These are phyloP conservation scores for Epichloe typhina DNA, from an alignment of 2,329 filamentous ascomycete species.

Conservation along the genomic window DNA sequence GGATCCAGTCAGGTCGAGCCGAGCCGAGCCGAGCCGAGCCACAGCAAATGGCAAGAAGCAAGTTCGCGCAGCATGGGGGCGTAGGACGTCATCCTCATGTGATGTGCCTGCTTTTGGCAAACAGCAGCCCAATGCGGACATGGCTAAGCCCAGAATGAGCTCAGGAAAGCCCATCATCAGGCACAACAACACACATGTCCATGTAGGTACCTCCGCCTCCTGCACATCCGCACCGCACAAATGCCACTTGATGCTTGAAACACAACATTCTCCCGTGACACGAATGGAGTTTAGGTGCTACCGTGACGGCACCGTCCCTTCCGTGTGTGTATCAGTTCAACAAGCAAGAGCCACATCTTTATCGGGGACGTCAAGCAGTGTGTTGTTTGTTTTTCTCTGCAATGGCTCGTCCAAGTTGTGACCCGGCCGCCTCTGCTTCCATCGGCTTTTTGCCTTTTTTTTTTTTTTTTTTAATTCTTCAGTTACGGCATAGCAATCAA, in stretches of 20 bases:
- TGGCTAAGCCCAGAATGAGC: background rate
- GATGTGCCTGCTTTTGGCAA: background rate
- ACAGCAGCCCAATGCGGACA: background rate
- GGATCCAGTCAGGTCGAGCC: too few relatives aligned
- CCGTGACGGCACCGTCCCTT: background rate
- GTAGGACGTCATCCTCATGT: too few relatives aligned
- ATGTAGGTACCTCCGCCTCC: background rate
- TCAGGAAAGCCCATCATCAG: background rate
- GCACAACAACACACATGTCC: background rate
- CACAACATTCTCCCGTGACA: background rate
- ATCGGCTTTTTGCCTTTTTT: too few relatives aligned
- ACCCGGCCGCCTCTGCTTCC: too few relatives aligned
- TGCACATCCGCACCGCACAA: background rate
- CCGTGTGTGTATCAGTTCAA: too few relatives aligned
- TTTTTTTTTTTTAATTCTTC: too few relatives aligned
- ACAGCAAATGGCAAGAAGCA: background rate
- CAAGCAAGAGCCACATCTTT: too few relatives aligned
- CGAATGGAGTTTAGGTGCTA: background rate
- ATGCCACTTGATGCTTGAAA: background rate
- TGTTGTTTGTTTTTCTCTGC: too few relatives aligned
- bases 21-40: background rate
- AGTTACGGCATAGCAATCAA: too few relatives aligned
- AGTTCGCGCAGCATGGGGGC: background rate
- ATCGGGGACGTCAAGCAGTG: too few relatives aligned
- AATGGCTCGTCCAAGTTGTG: too few relatives aligned